phyloP scores from a whole-genome alignment of 2,329 filamentous ascomycete genomes.

The Simplicillium sp. region DNA sequence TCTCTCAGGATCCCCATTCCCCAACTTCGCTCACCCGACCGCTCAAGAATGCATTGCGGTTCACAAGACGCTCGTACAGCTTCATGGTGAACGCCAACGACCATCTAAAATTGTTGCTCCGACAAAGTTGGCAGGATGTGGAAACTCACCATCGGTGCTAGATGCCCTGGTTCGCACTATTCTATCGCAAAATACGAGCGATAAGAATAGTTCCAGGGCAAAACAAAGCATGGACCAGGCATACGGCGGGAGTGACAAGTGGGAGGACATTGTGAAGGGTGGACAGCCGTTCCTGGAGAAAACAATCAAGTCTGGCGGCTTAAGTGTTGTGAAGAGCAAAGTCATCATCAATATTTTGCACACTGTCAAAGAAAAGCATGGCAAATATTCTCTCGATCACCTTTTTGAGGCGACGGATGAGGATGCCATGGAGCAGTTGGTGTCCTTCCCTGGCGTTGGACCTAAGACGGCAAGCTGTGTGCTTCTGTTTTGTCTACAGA shows the following conservation, averaged over 20 bases:
- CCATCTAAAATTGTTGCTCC: constrained; percentile 55
- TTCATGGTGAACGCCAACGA: constrained; percentile 55
- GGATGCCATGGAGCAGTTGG: constrained; percentile 39
- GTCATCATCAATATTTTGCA: constrained; percentile 61
- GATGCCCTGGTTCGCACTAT: constrained; percentile 43
- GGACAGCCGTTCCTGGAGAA: constrained; percentile 33
- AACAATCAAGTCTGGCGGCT: constrained; percentile 62
- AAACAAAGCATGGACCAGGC: constrained; percentile 34
- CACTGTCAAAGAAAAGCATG: constrained; percentile 43
- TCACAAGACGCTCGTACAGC: constrained; percentile 50
- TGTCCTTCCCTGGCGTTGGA: constrained; percentile 40
- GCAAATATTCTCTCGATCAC: constrained; percentile 37
- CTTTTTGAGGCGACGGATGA: constrained; percentile 31
- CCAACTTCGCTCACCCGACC: constrained; percentile 56
- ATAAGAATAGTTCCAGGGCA: constrained; percentile 49
- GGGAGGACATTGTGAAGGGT: constrained; percentile 29
- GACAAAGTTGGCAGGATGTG: constrained; percentile 53
- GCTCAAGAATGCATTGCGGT: constrained; percentile 59
- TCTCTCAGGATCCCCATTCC: constrained; percentile 47
- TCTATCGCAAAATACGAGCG: constrained; percentile 43
- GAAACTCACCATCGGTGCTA: constrained; percentile 38
- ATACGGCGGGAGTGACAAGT: constrained; percentile 33
- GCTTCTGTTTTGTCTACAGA: constrained; percentile 37
- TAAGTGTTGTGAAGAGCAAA: constrained; percentile 63
- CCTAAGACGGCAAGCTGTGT: constrained; percentile 47